Evolutionary conservation across 2,329 filamentous ascomycete genomes (phyloP), one percentile per base, ranked within the genome.

Genomic region (Xylariaceae sp.): DNA sequence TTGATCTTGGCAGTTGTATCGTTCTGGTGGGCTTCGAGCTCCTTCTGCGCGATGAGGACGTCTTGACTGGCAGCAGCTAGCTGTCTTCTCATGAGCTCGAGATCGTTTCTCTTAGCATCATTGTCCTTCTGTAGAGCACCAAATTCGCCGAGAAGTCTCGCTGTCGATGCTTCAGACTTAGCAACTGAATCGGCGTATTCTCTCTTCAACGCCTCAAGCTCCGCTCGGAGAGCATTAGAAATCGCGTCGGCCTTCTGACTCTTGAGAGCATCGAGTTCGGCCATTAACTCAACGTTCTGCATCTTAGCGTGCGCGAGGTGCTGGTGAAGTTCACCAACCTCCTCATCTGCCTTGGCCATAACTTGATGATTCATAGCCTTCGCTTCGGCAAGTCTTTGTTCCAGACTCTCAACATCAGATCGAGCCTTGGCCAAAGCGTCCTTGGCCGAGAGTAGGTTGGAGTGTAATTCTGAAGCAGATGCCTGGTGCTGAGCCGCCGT

Each of bases 291-390:
- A 61, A 83, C 80, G 61, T 82, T 82, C 57, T 80, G 80, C 75
- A 85, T 83, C 76, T 85, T 85, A 64, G 82, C 81, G 53, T 80
- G 76, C 1, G 81, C 83, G 48, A 86, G 79, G 65, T 81, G 77
- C 65, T 80, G 79, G 57, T 78, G 77, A 62, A 85, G 71, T 23
- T 78, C 75, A 63, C 78, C 76, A 37, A 76, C 69, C 64, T 85
- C 82, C 34, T 74, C 72, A 63, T 81, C 74, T 2, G 76, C 70
- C 67, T 79, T 78, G 55, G 69, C 72, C 13, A 82, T 72, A 17
- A 77, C 73, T 41, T 75, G 58, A 35, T 61, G 74, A 15, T 55
- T 60, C 57, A 64, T 67, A 44, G 65, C 62, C 64, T 79, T 76
- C 30, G 69, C 64, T 10, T 72, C 64, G 1, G 66, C 68, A 34